Percentiles rank a stretch among this genome's conserved stretches.
These are phyloP conservation scores for Aspergillus felis DNA, from an alignment of 2,329 filamentous ascomycete species.

Conservation along the genomic window DNA sequence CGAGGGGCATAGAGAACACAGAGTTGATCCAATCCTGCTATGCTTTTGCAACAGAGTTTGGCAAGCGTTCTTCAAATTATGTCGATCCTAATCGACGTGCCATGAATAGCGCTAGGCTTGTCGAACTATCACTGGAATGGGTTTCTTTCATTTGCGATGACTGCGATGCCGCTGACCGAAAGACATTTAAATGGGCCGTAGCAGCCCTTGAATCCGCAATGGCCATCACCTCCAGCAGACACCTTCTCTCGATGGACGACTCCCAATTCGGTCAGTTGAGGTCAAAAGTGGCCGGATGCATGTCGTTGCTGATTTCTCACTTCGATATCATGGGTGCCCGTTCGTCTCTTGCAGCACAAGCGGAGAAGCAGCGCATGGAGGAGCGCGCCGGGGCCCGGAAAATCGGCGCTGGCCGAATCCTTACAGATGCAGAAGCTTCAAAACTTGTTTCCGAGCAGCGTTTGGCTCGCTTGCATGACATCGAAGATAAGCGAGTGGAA, in stretches of 20 bases:
- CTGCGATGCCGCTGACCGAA: slow-evolving; percentile 87
- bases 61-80: slow-evolving; percentile 87
- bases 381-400: slow-evolving; percentile 71
- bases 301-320: slow-evolving; percentile 95
- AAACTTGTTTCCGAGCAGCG: slow-evolving; percentile 71
- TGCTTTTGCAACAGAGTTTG: slow-evolving; percentile 97
- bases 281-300: slow-evolving; percentile 89
- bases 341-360: slow-evolving; percentile 87
- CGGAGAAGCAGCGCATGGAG: slow-evolving; percentile 84
- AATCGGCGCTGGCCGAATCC: slow-evolving; percentile 69
- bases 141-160: slow-evolving; percentile 97
- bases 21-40: slow-evolving; percentile 98
- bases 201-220: slow-evolving; percentile 93
- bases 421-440: slow-evolving; percentile 82
- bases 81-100: slow-evolving; percentile 94
- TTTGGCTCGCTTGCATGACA: slow-evolving; percentile 64
- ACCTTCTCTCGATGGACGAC: slow-evolving; percentile 86
- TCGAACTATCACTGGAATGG: slow-evolving; percentile 91
- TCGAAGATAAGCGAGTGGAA: slow-evolving; percentile 75
- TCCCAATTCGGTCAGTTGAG: slow-evolving; percentile 80
- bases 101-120: slow-evolving; percentile 96
- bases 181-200: slow-evolving; percentile 97
- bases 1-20: slow-evolving; percentile 74
- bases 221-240: slow-evolving; percentile 91
- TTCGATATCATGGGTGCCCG: slow-evolving; percentile 99